A percentile compares a stretch with the other conserved stretches of the same genome.
phyloP scores from a whole-genome alignment of 208 protist species.

The Trypanosoma mega region DNA sequence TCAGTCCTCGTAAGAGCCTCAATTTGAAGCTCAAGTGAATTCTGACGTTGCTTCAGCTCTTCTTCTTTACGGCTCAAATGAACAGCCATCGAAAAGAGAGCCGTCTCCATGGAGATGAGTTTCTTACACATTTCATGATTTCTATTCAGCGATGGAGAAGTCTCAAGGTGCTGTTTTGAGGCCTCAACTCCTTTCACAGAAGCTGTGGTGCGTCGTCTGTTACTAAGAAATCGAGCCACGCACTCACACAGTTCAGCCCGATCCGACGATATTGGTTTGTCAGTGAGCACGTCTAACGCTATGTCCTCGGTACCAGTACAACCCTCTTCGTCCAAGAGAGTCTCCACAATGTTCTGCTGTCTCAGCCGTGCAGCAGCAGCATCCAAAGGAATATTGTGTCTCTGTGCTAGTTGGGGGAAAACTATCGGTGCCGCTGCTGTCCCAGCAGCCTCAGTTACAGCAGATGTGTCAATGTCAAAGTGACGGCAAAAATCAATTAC shows the following conservation, averaged over 20 bases:
- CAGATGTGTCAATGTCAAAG: slow-evolving; percentile 7
- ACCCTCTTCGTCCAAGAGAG: neutral
- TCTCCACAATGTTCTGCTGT: slow-evolving; percentile 10
- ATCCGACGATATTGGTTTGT: neutral
- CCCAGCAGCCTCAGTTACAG: neutral
- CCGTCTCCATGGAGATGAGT: neutral
- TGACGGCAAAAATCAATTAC: slow-evolving; percentile 21
- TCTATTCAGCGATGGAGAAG: too few relatives aligned
- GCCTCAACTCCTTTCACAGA: neutral
- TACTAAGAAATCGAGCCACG: slow-evolving; percentile 1
- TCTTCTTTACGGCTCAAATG: slow-evolving; percentile 4
- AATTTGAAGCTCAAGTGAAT: neutral
- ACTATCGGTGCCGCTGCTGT: neutral
- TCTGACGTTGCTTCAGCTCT: slow-evolving; percentile 1
- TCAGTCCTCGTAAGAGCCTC: neutral
- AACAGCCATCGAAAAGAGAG: slow-evolving; percentile 14
- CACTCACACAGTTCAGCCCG: neutral
- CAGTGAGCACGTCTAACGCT: slow-evolving; percentile 1
- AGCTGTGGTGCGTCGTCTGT: neutral
- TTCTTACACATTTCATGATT: neutral
- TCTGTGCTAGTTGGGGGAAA: slow-evolving; percentile 1
- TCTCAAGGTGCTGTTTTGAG: too few relatives aligned
- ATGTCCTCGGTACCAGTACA: neutral
- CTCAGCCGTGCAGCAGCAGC: slow-evolving; percentile 5
- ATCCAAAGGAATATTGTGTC: neutral